A percentile compares a stretch with the other conserved stretches of the same genome.
phyloP scores from a whole-genome alignment of 2,329 filamentous ascomycete species.

The Pseudophaeomoniella oleicola region DNA sequence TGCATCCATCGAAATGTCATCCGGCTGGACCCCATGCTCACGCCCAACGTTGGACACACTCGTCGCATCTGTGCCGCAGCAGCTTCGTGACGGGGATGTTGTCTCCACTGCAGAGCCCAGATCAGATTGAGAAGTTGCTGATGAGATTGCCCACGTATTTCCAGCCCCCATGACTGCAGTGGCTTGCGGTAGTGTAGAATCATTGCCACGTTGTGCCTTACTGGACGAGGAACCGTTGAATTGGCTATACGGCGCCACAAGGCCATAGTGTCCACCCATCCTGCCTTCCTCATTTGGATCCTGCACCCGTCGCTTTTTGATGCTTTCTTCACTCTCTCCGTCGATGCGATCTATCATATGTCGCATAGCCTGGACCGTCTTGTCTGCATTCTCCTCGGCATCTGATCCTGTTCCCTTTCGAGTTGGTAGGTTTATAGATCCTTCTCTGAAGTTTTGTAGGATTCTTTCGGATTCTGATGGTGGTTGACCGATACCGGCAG shows the following conservation, averaged over 20 bases:
- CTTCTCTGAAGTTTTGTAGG: conserved; percentile 11
- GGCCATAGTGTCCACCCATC: not conserved
- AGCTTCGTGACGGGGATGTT: not conserved
- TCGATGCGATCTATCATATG: not conserved
- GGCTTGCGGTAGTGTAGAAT: not conserved
- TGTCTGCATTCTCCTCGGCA: not conserved
- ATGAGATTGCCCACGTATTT: not conserved
- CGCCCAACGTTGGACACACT: not conserved
- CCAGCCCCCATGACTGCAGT: not conserved
- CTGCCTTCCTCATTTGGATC: not conserved
- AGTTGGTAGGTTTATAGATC: conserved; percentile 8
- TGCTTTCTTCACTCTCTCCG: not conserved
- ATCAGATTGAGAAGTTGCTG: conserved; percentile 1
- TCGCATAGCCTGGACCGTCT: not conserved
- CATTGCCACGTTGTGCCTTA: not conserved
- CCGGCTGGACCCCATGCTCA: conserved; percentile 1
- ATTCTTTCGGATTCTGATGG: conserved; percentile 10
- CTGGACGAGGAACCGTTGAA: not conserved
- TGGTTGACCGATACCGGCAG: conserved; percentile 16
- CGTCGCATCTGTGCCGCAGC: conserved; percentile 1
- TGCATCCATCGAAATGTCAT: conserved; percentile 10
- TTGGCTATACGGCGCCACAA: not conserved
- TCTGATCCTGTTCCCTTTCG: conserved; percentile 1
- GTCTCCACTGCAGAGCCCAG: not conserved
- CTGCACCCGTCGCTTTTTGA: not conserved